Evolutionary conservation across 2,329 filamentous ascomycete species (phyloP), one percentile per base, ranked within the genome.

Genomic region (Beauveria rudraprayagi): DNA sequence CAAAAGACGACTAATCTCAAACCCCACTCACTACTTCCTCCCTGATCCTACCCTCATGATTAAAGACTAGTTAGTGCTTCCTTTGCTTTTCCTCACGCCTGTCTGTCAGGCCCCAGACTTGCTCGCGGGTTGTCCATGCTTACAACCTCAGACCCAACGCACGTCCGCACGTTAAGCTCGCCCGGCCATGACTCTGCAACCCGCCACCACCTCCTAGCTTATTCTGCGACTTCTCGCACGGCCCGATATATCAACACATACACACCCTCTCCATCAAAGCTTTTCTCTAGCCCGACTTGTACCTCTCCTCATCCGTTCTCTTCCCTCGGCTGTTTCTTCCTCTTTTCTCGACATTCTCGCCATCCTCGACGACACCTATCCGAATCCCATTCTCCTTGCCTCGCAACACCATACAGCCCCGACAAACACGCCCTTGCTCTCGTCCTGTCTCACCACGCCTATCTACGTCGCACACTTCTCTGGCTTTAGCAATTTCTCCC

Each of bases 401-500:
- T 19, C 37, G 26, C 19, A n/a, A 43, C 34, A 30, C 44, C 17
- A 48, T 3, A 17, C 30, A 11, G 16, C n/a, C 34, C 5, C 43
- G 19, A 34, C 44, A 17, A 22, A 57, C 56, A 43, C 30, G 17
- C 56, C 44, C 26, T 51, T 43, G 9, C n/a, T 26, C 43, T 43
- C 50, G n/a, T 43, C 37, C 24, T 55, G 48, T 48, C 55, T 62
- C 54, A 44, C 55, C 46, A 40, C 40, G 22, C 47, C 44, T 55
- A 28, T 30, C 48, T 56, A 34, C 61, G 34, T 37, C 30, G 48
- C 53, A 55, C 52, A 40, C n/a, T 41, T 17, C 24, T 19, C 30
- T 26, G 40, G 40, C 37, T 52, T 55, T 11, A 30, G 34, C 51
- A 56, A 53, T 61, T 61, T 30, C n/a, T 19, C 40, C n/a, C 47